Evolutionary conservation across 2,329 filamentous ascomycete species (phyloP).

Genomic region (Rutstroemia sp.): DNA sequence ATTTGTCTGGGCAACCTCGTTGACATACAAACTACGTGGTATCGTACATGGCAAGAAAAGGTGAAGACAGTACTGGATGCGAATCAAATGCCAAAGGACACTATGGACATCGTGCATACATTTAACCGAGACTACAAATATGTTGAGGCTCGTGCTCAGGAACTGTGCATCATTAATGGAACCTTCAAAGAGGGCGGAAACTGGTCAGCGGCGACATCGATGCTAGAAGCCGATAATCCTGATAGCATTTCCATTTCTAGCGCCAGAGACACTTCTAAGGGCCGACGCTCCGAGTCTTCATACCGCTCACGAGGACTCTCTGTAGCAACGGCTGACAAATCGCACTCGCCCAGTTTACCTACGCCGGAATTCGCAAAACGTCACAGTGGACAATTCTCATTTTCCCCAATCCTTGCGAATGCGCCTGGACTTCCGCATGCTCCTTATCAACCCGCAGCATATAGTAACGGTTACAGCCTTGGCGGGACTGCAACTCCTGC

Average conservation of each 20-base stretch:
- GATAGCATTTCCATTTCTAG: conserved; percentile 23
- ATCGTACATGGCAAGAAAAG: conserved; percentile 75
- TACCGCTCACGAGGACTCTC: conserved; percentile 51
- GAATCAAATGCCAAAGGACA: conserved; percentile 53
- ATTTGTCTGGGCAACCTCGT: conserved; percentile 79
- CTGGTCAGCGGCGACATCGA: conserved; percentile 30
- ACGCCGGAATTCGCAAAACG: conserved; percentile 59
- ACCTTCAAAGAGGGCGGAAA: conserved; percentile 34
- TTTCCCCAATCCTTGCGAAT: conserved; percentile 43
- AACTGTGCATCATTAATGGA: conserved; percentile 73
- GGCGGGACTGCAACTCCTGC: conserved; percentile 51
- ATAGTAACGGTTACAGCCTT: conserved; percentile 41
- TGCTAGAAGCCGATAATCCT: conserved; percentile 28
- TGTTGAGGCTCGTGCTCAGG: conserved; percentile 63
- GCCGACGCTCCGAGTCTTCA: conserved; percentile 26
- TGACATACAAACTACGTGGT: conserved; percentile 78
- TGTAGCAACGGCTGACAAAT: conserved; percentile 38
- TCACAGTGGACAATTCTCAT: conserved; percentile 58
- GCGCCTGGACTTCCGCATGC: conserved; percentile 45
- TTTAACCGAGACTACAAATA: conserved; percentile 76
- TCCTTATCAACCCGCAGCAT: conserved; percentile 47
- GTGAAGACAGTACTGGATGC: conserved; percentile 67
- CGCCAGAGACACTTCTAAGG: neutral
- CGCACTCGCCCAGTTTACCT: conserved; percentile 57
- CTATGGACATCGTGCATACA: conserved; percentile 65